Evolutionary conservation across 2,329 filamentous ascomycete species (phyloP), one percentile per base, ranked within the genome.

Genomic region (Amauroascus verrucosus): DNA sequence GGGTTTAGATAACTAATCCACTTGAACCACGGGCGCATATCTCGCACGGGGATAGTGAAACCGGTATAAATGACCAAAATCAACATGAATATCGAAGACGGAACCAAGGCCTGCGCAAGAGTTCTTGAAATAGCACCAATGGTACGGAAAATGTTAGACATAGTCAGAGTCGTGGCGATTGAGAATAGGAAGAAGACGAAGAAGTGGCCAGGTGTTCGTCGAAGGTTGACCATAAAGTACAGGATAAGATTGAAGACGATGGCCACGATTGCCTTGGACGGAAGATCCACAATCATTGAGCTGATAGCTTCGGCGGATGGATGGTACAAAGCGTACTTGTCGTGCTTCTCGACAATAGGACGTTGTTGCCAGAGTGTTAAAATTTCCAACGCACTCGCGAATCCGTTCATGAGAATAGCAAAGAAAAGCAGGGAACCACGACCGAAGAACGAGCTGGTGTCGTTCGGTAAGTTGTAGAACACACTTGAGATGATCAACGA

Each of bases 281-380:
- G 90, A 70, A 95, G 71, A 62, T 96, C 90, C 0, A 86, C 82
- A 55, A 88, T 77, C 16, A 88, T 87, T 74, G 95, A 89, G n/a
- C 59, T 76, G 83, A 0, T 79, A 81, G 61, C 85, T 84, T 68
- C 85, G 84, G 88, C 85, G 5, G 85, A 89, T 0, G 90, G 88
- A 63, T 95, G 90, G 63, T 95, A 95, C 11, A 95, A 43, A 16
- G 89, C 88, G 65, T 95, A 95, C 56, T 86, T 82, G 54, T 78
- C 73, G 62, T 96, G 90, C 67, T 95, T 95, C 65, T 95, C 88
- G 55, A 96, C 88, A 62, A 96, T 94, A 0, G 87, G 85, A 32
- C 90, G 84, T 79, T 95, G 89, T 1, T 86, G 81, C 65, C 93
- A 96, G 3, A 95, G 77, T 0, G 86, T 89, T 28, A 94, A 70